A percentile compares a stretch with the other conserved stretches of the same genome.
phyloP scores from a whole-genome alignment of 768 basidiomycete species.

The Leccinum longicurvipes region DNA sequence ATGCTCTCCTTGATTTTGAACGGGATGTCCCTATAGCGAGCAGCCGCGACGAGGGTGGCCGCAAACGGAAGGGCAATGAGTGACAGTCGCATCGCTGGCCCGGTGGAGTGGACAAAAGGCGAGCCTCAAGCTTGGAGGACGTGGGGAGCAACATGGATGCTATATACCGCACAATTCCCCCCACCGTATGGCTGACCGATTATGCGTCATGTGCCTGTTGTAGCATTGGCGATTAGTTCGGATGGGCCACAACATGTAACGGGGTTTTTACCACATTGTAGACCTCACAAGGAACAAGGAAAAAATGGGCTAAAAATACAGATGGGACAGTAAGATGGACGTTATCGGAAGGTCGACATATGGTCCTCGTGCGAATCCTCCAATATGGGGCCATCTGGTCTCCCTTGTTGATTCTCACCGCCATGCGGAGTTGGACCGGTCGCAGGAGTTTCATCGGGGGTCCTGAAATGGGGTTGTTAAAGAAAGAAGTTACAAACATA shows the following conservation, averaged over 20 bases:
- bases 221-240: neutral
- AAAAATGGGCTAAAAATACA: neutral
- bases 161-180: slow-evolving; percentile 10
- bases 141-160: neutral
- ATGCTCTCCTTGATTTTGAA: slow-evolving; percentile 50
- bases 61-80: slow-evolving; percentile 14
- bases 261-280: neutral
- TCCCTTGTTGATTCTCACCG: neutral
- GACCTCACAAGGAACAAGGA: neutral
- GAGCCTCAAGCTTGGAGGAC: neutral
- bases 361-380: neutral
- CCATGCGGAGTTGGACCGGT: neutral
- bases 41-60: slow-evolving; percentile 11
- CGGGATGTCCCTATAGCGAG: slow-evolving; percentile 6
- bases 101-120: neutral
- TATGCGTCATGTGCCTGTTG: neutral
- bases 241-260: too few species aligned
- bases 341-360: neutral
- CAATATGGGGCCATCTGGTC: neutral
- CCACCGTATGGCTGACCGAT: neutral
- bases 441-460: neutral
- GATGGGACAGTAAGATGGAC: neutral
- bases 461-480: too few species aligned
- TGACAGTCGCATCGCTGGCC: slow-evolving; percentile 9
- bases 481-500: too few species aligned